These are phyloP conservation scores for Ilex aquifolium DNA, from an alignment of 257 asterid species.

Conservation along the genomic window DNA sequence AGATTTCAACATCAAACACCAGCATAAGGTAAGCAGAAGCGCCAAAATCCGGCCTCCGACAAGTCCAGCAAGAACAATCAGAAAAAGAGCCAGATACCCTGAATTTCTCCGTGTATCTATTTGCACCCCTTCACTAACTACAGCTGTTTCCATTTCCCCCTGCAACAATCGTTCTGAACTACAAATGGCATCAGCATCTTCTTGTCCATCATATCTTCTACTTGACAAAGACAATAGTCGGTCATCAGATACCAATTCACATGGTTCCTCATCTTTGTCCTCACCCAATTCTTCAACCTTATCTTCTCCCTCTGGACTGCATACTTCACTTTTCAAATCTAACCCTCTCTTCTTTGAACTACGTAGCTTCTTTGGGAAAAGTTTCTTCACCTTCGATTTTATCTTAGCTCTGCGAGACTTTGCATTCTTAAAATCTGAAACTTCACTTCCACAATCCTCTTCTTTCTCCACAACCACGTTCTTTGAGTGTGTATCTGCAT, in stretches of 20 bases:
- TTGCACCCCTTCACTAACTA: conserved; percentile 7
- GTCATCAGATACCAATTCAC: conserved; percentile 7
- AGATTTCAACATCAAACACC: conserved; percentile 49
- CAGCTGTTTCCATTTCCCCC: conserved; percentile 11
- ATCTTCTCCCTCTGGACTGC: background rate
- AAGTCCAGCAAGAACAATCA: conserved; percentile 60
- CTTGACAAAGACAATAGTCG: conserved; percentile 17
- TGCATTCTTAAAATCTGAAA: conserved; percentile 23
- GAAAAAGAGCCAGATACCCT: conserved; percentile 26
- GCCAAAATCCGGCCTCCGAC: conserved; percentile 52
- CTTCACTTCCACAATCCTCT: conserved; percentile 10
- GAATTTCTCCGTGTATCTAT: conserved; percentile 7
- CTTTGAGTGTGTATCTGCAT: conserved; percentile 16
- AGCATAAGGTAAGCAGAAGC: conserved; percentile 36
- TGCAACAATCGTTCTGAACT: conserved; percentile 7
- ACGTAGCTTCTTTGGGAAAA: conserved; percentile 39
- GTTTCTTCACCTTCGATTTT: conserved; percentile 47
- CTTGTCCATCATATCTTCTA: conserved; percentile 13
- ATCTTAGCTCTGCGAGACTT: conserved; percentile 42
- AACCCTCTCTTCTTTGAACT: conserved; percentile 18
- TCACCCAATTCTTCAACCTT: conserved; percentile 12
- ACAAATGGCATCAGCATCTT: background rate
- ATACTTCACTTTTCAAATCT: conserved; percentile 6
- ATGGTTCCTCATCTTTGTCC: conserved; percentile 1
- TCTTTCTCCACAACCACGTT: conserved; percentile 26